A percentile compares a stretch with the other conserved stretches of the same genome.
Conservation (phyloP, 345 rosid genomes). For the Psidium friedrichsthalianum region DNA sequence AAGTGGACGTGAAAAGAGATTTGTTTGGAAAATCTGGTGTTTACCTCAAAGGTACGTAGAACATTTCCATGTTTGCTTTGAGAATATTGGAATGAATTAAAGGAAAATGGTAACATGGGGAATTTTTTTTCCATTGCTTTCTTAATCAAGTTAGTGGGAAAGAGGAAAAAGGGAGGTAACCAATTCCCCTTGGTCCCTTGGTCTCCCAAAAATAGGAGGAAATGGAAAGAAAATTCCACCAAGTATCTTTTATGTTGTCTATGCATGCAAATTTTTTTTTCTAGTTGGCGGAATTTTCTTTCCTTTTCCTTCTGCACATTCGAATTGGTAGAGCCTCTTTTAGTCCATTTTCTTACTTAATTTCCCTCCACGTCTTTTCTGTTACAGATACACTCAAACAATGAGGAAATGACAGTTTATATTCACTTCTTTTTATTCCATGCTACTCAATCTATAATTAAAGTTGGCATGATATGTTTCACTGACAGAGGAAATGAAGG, state of each 20-base stretch:
- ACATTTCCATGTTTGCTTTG: neutral
- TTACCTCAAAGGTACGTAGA: constrained; percentile 54
- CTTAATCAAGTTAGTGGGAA: neutral
- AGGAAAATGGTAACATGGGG: neutral
- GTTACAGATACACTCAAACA: neutral
- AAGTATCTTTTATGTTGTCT: neutral
- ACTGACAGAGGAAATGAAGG: constrained; percentile 78
- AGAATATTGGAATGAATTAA: neutral
- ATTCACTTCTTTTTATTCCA: neutral
- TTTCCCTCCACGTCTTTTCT: neutral
- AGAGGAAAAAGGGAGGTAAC: neutral
- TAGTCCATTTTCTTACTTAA: neutral
- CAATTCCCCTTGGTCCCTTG: neutral
- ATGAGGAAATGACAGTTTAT: neutral
- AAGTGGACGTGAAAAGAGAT: constrained; percentile 64
- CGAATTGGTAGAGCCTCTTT: neutral
- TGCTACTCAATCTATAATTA: neutral
- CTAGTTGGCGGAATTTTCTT: too few relatives aligned
- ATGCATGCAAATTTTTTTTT: too few relatives aligned
- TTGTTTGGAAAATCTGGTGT: constrained; percentile 71
- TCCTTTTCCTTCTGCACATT: too few relatives aligned
- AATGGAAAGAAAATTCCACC: neutral
- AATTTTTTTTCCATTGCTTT: neutral
- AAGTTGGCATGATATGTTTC: neutral
- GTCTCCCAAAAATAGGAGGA: neutral